Evolutionary conservation across 2,329 filamentous ascomycete genomes (phyloP).

Genomic region (Fusarium brachygibbosum): DNA sequence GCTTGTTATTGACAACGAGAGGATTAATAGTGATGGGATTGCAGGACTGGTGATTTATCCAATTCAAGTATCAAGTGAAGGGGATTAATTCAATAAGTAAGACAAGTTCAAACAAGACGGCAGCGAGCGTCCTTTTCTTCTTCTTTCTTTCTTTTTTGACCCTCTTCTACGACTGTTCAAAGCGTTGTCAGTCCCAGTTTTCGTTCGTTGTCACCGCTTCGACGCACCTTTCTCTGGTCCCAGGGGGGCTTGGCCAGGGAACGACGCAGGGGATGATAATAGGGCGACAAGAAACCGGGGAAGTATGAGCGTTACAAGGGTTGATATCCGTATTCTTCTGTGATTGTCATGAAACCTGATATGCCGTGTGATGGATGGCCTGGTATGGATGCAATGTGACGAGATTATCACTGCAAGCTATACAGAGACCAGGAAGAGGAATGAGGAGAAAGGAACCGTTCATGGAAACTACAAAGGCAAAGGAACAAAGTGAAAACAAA

Average conservation of each 20-base stretch:
- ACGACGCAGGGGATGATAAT: slow-evolving; percentile 41
- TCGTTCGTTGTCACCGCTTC: slow-evolving; percentile 45
- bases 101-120: slow-evolving; percentile 3
- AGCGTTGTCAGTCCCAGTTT: slow-evolving; percentile 17
- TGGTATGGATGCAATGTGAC: slow-evolving; percentile 16
- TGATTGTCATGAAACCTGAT: slow-evolving; percentile 6
- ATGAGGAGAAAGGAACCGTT: neutral
- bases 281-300: slow-evolving; percentile 35
- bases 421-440: neutral
- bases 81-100: neutral
- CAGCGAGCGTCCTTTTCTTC: slow-evolving; percentile 23
- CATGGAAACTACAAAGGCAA: neutral
- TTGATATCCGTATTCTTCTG: neutral
- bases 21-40: neutral
- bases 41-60: neutral
- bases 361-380: slow-evolving; percentile 18
- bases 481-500: neutral
- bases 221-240: slow-evolving; percentile 29
- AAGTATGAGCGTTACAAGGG: slow-evolving; percentile 28
- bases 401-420: neutral
- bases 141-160: slow-evolving; percentile 7
- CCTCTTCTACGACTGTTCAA: slow-evolving; percentile 16
- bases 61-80: neutral
- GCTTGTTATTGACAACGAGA: slow-evolving; percentile 20
- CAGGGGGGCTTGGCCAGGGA: slow-evolving; percentile 35